Evolutionary conservation across 306 rosid species (phyloP), one percentile per base, ranked within the genome.

Genomic region (Medicago lupulina): DNA sequence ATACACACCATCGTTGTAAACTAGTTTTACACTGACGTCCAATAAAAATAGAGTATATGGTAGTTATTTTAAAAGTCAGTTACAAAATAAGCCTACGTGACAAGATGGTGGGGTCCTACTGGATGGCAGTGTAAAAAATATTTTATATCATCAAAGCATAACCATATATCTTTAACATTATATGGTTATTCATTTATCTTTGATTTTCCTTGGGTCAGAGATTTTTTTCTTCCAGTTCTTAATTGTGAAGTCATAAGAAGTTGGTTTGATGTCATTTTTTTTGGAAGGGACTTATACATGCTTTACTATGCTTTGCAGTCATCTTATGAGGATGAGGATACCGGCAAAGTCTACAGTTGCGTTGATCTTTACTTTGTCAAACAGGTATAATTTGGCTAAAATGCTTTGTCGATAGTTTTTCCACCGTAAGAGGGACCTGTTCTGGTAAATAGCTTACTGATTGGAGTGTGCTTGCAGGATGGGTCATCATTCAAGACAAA

Each of bases 401-500:
- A 51, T 31, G 55, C 61, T 25, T 69, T 50, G 3, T 63, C 12
- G 47, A 49, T 6, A 41, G 41, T 70, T 51, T 77, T 62, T 57
- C 7, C 21, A 43, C 64, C 12, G 5, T 28, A 72, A 59, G 75
- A 43, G 59, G 18, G 67, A 66, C 25, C 7, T 65, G 70, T 31
- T 60, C 76, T 17, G 21, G 53, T 70, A 21, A 59, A 53, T 74
- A 25, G 69, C 61, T 83, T 16, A 80, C 61, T 77, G 39, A 73
- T 82, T 74, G 76, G 73, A 81, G 34, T 75, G 71, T 89, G 75
- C 67, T 75, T 76, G 80, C 86, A 94, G 98, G 98, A 94, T 87
- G 98, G 98, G 73, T 87, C 96, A 25, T 23, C 88, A 55, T 94
- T 94, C 90, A 92, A 94, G 86, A 44, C 93, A 75, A 94, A 94